Evolutionary conservation across 208 protist genomes (phyloP).

Genomic region (Leishmania aethiopica): DNA sequence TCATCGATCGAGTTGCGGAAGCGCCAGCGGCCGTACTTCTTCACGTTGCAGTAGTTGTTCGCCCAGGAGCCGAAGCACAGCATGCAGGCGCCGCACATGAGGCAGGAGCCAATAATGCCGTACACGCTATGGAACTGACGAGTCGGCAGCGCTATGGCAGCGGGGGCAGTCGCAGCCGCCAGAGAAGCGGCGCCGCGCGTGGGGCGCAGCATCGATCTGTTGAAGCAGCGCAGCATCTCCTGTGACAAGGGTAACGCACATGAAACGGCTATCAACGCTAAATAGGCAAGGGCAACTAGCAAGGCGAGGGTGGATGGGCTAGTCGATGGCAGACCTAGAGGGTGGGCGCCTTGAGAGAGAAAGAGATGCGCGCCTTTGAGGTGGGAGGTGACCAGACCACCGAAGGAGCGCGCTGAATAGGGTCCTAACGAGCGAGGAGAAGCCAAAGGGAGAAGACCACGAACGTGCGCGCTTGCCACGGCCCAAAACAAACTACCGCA

Average conservation of each 20-base stretch:
- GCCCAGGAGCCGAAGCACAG: constrained; percentile 83
- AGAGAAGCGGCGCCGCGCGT: constrained; percentile 6
- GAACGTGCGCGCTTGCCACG: not conserved
- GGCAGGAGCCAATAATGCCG: constrained; percentile 54
- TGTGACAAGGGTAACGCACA: not conserved
- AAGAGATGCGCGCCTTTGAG: not conserved
- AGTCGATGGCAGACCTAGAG: not conserved
- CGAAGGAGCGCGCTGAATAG: not conserved
- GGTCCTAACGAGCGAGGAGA: not conserved
- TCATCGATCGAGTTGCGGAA: constrained; percentile 90
- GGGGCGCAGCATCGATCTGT: constrained; percentile 16
- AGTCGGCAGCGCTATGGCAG: constrained; percentile 9
- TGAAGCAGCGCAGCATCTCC: constrained; percentile 51
- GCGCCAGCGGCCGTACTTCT: constrained; percentile 83
- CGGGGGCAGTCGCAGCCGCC: not conserved
- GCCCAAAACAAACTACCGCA: not conserved
- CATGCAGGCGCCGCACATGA: constrained; percentile 76
- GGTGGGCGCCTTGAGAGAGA: not conserved
- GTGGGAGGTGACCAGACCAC: not conserved
- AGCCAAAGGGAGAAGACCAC: not conserved
- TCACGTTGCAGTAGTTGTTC: constrained; percentile 89
- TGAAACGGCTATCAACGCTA: not conserved
- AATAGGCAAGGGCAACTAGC: not conserved
- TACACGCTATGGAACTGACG: constrained; percentile 69
- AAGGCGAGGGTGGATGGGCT: not conserved